A percentile compares a stretch with the other conserved stretches of the same genome.
phyloP scores from a whole-genome alignment of 306 rosid species.

The Oemleria cerasiformis region DNA sequence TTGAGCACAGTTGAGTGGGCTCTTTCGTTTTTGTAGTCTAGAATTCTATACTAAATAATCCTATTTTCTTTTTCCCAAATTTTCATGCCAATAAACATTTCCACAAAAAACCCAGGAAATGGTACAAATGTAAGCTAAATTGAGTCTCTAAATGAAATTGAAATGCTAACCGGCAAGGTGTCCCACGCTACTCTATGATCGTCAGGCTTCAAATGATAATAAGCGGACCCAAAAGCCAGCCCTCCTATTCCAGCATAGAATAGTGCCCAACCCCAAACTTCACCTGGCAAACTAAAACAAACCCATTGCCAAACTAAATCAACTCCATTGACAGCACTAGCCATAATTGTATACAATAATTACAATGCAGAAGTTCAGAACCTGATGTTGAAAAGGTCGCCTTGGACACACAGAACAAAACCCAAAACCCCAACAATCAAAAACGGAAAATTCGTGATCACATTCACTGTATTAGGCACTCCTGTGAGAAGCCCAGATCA shows the following conservation, averaged over 20 bases:
- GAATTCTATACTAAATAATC: neutral
- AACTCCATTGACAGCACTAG: constrained; percentile 18
- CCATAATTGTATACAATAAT: neutral
- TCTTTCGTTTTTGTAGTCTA: neutral
- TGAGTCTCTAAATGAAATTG: neutral
- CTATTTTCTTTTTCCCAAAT: neutral
- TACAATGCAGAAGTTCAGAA: constrained; percentile 9
- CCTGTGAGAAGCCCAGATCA: constrained; percentile 43
- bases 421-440: constrained; percentile 70
- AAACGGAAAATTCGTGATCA: constrained; percentile 67
- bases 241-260: constrained; percentile 50
- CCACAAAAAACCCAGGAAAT: constrained; percentile 9
- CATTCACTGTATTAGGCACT: constrained; percentile 67
- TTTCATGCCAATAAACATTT: neutral
- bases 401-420: constrained; percentile 49
- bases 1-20: neutral
- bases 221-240: constrained; percentile 66
- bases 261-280: constrained; percentile 51
- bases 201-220: constrained; percentile 59
- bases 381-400: constrained; percentile 53
- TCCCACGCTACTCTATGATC: constrained; percentile 51
- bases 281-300: constrained; percentile 34
- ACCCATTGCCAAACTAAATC: constrained; percentile 14
- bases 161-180: constrained; percentile 52
- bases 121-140: constrained; percentile 4